Evolutionary conservation across 768 basidiomycete species (phyloP), one percentile per base, ranked within the genome.

Genomic region (Rhizopogon salebrosus): DNA sequence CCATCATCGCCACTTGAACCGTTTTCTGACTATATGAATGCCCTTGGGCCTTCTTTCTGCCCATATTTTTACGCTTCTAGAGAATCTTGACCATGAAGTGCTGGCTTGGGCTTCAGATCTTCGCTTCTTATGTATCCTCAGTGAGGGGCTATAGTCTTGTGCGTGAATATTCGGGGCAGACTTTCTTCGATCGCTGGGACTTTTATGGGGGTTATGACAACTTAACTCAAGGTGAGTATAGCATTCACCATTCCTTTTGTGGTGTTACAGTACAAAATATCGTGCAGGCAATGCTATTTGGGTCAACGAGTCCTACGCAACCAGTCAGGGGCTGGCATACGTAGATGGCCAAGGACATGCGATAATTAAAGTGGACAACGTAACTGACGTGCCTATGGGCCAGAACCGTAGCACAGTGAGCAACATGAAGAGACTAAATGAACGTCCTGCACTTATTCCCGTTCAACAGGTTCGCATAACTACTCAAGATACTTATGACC

Each of bases 351-450:
- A 75, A 1, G 83, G 86, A 6, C 80, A 84, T 51, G 84, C 83
- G 5, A 75, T 93, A 55, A 72, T 93, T 45, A 82, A 77, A 60
- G 89, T 92, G 6, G 89, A 92, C 72, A 89, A 89, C 61, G 67
- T 70, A 7, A 81, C 80, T 10, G 74, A 75, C 41, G 77, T 89
- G 1, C 66, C 72, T 14, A 67, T 64, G 23, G 75, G 76, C 51
- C 60, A 79, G 40, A 76, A 80, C 55, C 72, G 89, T 38, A 80
- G 84, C 57, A 77, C 87, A 26, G 87, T 89, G 14, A 29, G 45
- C 29, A 34, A 46, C 22, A 16, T 2, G 50, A 3, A n/a, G 18
- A 1, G 8, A 2, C 34, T 3, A 24, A 8, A 41, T 39, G 23
- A 8, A 41, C 37, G 23, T 34, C 54, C 53, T 73, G 48, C 8